Evolutionary conservation across 257 asterid species (phyloP).

Genomic region (Solanum arcanum): DNA sequence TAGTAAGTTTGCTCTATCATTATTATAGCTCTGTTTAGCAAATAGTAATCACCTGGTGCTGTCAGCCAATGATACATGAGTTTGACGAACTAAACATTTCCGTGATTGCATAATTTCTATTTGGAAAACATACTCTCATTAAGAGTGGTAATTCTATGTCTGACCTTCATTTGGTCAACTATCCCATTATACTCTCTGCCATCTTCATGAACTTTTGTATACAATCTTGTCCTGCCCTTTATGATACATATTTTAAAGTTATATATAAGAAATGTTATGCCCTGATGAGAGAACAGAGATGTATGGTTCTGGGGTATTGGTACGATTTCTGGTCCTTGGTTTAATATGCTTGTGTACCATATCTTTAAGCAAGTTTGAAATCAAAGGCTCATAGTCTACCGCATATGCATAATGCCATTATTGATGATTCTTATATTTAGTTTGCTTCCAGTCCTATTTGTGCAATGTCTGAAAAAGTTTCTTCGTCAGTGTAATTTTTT

Average conservation of each 20-base stretch:
- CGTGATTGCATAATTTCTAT: not conserved
- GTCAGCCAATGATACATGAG: not conserved
- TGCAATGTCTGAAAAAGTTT: not conserved
- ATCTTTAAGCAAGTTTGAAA: not conserved
- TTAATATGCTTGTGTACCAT: not conserved
- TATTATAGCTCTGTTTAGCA: not conserved
- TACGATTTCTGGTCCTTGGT: not conserved
- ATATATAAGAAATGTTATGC: not conserved
- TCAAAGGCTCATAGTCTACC: not conserved
- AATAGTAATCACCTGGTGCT: not conserved
- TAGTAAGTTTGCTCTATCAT: not conserved
- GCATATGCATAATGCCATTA: not conserved
- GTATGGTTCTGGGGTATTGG: not conserved
- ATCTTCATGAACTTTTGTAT: not conserved
- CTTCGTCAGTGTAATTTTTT: constrained; percentile 74
- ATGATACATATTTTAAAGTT: not conserved
- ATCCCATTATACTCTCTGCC: not conserved
- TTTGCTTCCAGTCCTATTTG: not conserved
- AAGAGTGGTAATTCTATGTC: not conserved
- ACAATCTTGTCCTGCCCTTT: not conserved
- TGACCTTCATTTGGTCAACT: not conserved
- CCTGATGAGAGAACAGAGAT: not conserved
- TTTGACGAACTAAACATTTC: not conserved
- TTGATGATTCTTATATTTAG: not conserved
- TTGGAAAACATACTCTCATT: not conserved